These are phyloP conservation scores for Middelhovenomyces tepae DNA, from an alignment of 805 yeast species.

Conservation along the genomic window DNA sequence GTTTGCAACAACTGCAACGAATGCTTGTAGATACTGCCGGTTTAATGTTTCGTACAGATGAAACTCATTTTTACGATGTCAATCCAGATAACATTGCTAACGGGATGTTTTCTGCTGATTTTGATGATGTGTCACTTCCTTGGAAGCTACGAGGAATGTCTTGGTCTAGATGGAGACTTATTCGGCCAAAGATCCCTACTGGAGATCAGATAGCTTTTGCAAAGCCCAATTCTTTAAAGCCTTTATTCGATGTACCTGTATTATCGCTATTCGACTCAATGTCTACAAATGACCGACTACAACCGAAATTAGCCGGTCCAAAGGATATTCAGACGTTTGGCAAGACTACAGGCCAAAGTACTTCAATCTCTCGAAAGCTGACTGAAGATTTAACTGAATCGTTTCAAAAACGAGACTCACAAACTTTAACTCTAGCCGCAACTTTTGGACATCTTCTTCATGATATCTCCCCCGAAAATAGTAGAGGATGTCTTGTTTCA, in stretches of 20 bases:
- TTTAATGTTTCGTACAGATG: background rate
- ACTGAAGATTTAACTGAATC: background rate
- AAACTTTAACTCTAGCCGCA: slow-evolving; percentile 22
- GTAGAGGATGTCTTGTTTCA: too few relatives aligned
- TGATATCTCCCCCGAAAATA: slow-evolving; percentile 1
- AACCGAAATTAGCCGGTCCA: slow-evolving; percentile 1
- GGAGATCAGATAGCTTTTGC: background rate
- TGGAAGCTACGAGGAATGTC: slow-evolving; percentile 1
- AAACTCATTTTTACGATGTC: slow-evolving; percentile 13
- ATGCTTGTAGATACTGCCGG: background rate
- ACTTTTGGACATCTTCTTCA: slow-evolving; percentile 26
- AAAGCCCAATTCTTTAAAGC: background rate
- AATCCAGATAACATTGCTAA: slow-evolving; percentile 6
- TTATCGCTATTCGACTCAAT: background rate
- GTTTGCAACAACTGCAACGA: background rate
- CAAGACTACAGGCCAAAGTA: slow-evolving; percentile 1
- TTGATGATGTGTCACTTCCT: slow-evolving; percentile 7
- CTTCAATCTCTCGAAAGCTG: background rate
- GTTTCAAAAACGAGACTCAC: background rate
- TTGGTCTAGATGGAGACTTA: slow-evolving; percentile 1
- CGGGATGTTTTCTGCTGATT: slow-evolving; percentile 10
- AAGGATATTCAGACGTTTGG: background rate
- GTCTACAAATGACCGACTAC: background rate
- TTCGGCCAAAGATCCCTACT: background rate
- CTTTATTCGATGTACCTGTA: background rate